Percentiles rank a stretch among this genome's conserved stretches.
phyloP scores from a whole-genome alignment of 192 early-diverging fungal genomes.

The Backusella sp. region DNA sequence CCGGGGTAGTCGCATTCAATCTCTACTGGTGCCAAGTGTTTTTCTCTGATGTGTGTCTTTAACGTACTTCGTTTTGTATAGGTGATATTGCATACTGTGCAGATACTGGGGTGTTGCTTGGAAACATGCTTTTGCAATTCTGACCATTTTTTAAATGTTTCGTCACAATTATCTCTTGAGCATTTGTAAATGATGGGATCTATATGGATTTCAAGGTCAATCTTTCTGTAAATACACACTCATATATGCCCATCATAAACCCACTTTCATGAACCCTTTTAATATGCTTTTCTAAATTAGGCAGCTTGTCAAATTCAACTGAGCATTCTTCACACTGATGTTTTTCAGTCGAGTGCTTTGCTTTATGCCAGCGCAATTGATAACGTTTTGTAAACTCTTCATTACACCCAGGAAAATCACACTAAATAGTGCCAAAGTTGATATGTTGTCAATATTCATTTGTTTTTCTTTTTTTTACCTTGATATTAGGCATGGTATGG shows the following conservation, averaged over 20 bases:
- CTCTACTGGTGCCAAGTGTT: neutral
- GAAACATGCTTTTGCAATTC: neutral
- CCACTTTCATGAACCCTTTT: conserved; percentile 12
- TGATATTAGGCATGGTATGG: neutral
- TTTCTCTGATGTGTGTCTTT: neutral
- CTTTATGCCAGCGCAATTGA: conserved; percentile 15
- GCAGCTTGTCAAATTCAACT: neutral
- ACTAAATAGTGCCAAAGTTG: neutral
- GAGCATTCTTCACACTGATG: neutral
- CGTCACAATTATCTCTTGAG: neutral
- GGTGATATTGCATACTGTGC: neutral
- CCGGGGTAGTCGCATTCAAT: conserved; percentile 1
- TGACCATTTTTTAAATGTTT: conserved; percentile 1
- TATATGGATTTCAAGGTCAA: neutral
- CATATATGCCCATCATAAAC: neutral
- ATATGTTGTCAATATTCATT: neutral
- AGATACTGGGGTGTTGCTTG: neutral
- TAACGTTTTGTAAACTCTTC: neutral
- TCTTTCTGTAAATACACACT: no score
- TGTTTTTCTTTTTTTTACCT: neutral
- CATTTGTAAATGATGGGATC: conserved; percentile 9
- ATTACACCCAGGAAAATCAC: conserved; percentile 8
- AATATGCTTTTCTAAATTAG: neutral
- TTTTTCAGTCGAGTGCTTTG: neutral
- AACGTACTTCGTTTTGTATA: neutral